Conservation (phyloP, 192 early-diverging fungal genomes). For the Gigaspora rosea region DNA sequence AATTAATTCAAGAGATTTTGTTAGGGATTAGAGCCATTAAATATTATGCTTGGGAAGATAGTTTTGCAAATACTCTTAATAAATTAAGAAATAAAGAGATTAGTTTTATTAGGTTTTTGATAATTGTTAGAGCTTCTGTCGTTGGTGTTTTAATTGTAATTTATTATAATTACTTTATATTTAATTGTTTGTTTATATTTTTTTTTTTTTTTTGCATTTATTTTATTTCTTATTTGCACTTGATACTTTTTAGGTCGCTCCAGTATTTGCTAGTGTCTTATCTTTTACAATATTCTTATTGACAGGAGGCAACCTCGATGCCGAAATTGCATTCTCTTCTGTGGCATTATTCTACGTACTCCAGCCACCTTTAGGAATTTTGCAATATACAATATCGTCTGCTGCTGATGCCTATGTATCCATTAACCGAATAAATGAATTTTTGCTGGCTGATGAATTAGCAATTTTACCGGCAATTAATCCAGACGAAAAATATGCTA, state of each 20-base stretch:
- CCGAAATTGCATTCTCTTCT: conserved; percentile 58
- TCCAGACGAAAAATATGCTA: conserved; percentile 46
- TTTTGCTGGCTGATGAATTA: conserved; percentile 64
- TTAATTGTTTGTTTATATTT: no score
- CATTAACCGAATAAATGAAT: conserved; percentile 58
- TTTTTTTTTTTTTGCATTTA: no score
- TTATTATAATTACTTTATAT: no score
- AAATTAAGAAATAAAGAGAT: conserved; percentile 62
- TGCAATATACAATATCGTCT: conserved; percentile 57
- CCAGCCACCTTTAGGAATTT: conserved; percentile 56
- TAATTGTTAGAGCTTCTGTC: conserved; percentile 55
- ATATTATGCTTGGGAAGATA: conserved; percentile 72
- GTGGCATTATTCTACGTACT: conserved; percentile 69
- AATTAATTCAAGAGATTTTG: conserved; percentile 66
- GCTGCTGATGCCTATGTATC: conserved; percentile 56
- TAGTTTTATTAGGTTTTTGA: conserved; percentile 44
- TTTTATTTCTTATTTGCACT: no score
- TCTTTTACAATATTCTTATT: conserved; percentile 42
- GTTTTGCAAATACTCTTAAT: conserved; percentile 58
- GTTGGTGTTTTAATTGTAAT: conserved; percentile 58
- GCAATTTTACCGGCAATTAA: conserved; percentile 51
- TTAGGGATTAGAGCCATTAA: conserved; percentile 76
- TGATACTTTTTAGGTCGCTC: conserved; percentile 33
- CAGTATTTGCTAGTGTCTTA: conserved; percentile 45
- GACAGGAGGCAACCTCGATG: conserved; percentile 41